Evolutionary conservation across 202 grass and related monocot genomes (phyloP), one percentile per base, ranked within the genome.

Genomic region (Musa balbisiana): DNA sequence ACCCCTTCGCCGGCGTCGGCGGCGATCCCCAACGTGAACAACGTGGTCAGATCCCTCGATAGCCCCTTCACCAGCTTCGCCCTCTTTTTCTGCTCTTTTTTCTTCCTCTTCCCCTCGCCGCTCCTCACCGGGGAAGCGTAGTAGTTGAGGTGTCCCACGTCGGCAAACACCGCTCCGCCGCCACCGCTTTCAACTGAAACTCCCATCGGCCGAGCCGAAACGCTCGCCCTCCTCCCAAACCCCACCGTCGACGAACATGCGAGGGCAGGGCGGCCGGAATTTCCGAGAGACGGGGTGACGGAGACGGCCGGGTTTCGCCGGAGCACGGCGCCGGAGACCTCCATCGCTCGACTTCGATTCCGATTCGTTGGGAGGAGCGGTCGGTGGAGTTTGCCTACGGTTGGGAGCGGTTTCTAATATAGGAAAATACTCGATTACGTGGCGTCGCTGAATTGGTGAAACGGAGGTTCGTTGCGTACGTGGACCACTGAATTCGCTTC

Each of bases 11-110:
- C 26, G 15, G 82, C 68, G 0, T 83, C 79, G 4, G 66, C 64
- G 13, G 82, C 86, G 54, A 92, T 76, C 33, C 84, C 88, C 68
- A 89, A 11, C 43, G 67, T 3, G 10, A 33, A 51, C 15, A 70
- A 8, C 17, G 67, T 16, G 1, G 72, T 9, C 0, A 74, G 72
- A 74, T 74, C 72, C 53, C 51, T 74, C 52, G 53, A 26, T 8
- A 74, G 53, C 72, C 52, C 53, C 72, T 74, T 74, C 52, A 43
- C 13, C 53, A 74, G 53, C 25, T 58, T 74, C 25, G 72, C 53
- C 53, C 53, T 74, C 23, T 33, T 74, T 53, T 74, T 74, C 53
- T 74, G 53, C 53, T 74, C 70, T n/a, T 72, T 43, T 43, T 43
- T 55, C 53, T 74, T 74, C 9, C 14, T 58, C 43, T n/a, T 70